Conservation (phyloP, 1,284 basidiomycete genomes). For the Neotropicomus parvogracilis region DNA sequence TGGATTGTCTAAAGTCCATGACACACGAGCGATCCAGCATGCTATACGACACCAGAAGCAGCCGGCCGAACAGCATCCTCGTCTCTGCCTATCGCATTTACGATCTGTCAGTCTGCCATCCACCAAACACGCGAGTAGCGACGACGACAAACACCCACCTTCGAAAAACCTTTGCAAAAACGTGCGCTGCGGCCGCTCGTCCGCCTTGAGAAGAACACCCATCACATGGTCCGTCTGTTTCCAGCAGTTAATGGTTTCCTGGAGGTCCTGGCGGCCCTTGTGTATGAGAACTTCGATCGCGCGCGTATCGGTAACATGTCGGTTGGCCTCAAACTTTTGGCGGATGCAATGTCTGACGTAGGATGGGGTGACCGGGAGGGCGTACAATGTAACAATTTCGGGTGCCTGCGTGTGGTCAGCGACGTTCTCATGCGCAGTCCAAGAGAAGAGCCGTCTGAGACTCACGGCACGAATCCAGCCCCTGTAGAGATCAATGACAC, state of each 20-base stretch:
- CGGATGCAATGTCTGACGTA: slow-evolving; percentile 82
- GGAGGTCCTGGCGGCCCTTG: slow-evolving; percentile 87
- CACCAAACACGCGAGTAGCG: not conserved
- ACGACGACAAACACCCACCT: slow-evolving; percentile 40
- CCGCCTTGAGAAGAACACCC: slow-evolving; percentile 56
- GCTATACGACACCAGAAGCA: slow-evolving; percentile 42
- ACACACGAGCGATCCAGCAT: not conserved
- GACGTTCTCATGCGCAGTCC: not conserved
- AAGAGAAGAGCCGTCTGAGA: slow-evolving; percentile 1
- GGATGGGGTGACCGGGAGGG: slow-evolving; percentile 80
- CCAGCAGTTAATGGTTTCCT: slow-evolving; percentile 95
- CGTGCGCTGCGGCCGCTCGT: slow-evolving; percentile 52
- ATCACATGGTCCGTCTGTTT: slow-evolving; percentile 79
- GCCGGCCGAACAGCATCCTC: slow-evolving; percentile 53
- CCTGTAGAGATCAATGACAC: slow-evolving; percentile 81
- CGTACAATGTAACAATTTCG: slow-evolving; percentile 83
- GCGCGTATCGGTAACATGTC: slow-evolving; percentile 77
- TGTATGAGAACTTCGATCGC: slow-evolving; percentile 86
- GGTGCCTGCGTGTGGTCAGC: slow-evolving; percentile 62
- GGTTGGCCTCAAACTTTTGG: slow-evolving; percentile 85
- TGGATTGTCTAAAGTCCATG: slow-evolving; percentile 7
- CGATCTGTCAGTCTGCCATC: slow-evolving; percentile 1
- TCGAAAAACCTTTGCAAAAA: slow-evolving; percentile 87
- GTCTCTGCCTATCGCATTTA: slow-evolving; percentile 43
- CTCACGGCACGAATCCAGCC: slow-evolving; percentile 89